phyloP scores from a whole-genome alignment of 202 grass and related monocot species.

The Miscanthus sacchariflorus region DNA sequence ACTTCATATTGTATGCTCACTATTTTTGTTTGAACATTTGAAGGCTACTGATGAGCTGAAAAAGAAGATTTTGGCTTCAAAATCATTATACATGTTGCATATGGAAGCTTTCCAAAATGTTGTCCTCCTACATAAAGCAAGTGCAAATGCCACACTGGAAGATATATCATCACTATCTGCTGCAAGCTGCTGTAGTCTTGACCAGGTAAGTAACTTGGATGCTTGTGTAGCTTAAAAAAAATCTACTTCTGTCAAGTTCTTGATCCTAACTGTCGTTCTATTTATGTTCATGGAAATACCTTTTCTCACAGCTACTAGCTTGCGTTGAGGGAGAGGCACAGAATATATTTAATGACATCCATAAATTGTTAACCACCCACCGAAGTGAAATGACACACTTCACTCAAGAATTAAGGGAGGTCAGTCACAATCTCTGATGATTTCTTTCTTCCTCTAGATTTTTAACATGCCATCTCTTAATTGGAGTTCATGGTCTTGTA shows the following conservation, averaged over 20 bases:
- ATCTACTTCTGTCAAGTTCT: background rate
- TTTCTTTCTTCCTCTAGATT: background rate
- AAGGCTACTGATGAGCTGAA: slow-evolving; percentile 80
- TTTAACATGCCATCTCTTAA: slow-evolving; percentile 1
- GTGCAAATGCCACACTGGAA: slow-evolving; percentile 69
- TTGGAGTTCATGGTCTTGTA: slow-evolving; percentile 47
- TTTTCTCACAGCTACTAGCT: slow-evolving; percentile 74
- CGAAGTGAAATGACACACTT: slow-evolving; percentile 76
- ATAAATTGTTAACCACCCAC: slow-evolving; percentile 72
- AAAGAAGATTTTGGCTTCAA: slow-evolving; percentile 86
- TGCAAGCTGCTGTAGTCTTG: slow-evolving; percentile 78
- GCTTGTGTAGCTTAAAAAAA: background rate
- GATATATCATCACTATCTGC: slow-evolving; percentile 73
- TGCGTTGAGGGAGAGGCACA: slow-evolving; percentile 70
- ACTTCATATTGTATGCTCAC: slow-evolving; percentile 8
- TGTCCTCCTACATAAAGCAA: slow-evolving; percentile 88
- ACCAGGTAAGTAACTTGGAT: slow-evolving; percentile 69
- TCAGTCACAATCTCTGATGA: slow-evolving; percentile 50
- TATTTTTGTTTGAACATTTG: slow-evolving; percentile 35
- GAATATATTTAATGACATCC: slow-evolving; percentile 69
- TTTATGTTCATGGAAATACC: slow-evolving; percentile 48
- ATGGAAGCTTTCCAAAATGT: slow-evolving; percentile 94
- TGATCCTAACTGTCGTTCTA: slow-evolving; percentile 11
- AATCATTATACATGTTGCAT: slow-evolving; percentile 71
- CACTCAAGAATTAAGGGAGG: slow-evolving; percentile 81